phyloP scores from a whole-genome alignment of 1,284 basidiomycete genomes.

The Puccinia triticina region DNA sequence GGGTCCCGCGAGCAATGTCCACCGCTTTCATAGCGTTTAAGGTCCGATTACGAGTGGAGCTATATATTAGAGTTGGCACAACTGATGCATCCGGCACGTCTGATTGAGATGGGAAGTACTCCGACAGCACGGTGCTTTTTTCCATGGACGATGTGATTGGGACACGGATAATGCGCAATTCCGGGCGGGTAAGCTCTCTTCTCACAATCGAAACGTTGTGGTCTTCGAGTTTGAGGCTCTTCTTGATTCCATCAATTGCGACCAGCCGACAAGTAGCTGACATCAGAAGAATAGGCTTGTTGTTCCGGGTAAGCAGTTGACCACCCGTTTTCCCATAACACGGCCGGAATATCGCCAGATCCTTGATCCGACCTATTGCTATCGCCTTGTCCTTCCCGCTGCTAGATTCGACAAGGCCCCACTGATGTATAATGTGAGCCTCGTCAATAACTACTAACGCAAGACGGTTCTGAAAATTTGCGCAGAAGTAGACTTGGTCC shows the following conservation, averaged over 20 bases:
- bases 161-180: neutral
- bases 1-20: no score
- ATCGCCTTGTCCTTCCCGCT: neutral
- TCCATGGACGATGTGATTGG: neutral
- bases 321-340: neutral
- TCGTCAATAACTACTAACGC: no score
- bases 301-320: no score
- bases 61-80: neutral
- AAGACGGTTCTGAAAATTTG: no score
- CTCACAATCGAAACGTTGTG: neutral
- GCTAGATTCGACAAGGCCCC: no score
- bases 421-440: no score
- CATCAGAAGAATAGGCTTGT: constrained; percentile 4
- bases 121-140: neutral
- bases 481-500: no score
- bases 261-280: constrained; percentile 1
- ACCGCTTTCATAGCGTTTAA: no score
- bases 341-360: neutral
- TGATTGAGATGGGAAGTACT: neutral
- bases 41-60: no score
- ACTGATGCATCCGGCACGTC: neutral
- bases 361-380: neutral
- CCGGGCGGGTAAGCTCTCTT: neutral
- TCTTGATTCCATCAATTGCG: constrained; percentile 2
- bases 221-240: neutral